Evolutionary conservation across 2,329 filamentous ascomycete genomes (phyloP).

Genomic region (Pseudogymnoascus sp.): DNA sequence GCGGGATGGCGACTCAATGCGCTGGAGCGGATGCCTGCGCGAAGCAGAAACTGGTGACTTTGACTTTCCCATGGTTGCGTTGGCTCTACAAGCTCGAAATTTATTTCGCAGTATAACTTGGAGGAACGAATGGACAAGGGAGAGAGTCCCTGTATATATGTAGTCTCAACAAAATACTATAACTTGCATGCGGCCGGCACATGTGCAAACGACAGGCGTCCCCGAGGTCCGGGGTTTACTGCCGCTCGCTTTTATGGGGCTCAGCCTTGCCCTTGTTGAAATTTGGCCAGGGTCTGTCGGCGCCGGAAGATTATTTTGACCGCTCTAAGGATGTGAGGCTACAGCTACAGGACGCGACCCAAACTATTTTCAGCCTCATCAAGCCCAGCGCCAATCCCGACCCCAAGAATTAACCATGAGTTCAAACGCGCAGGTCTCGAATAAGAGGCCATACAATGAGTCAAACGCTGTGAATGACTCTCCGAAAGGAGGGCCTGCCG

Average conservation of each 20-base stretch:
- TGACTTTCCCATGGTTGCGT: conserved; percentile 16
- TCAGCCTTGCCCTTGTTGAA: neutral
- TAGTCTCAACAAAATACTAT: neutral
- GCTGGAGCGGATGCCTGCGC: conserved; percentile 53
- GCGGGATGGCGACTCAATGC: conserved; percentile 57
- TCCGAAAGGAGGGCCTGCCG: neutral
- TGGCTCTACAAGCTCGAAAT: neutral
- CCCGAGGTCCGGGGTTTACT: conserved; percentile 1
- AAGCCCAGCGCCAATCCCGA: neutral
- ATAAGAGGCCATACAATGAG: conserved; percentile 3
- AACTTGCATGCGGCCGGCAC: neutral
- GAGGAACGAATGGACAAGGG: neutral
- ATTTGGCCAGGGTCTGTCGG: neutral
- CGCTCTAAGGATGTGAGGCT: neutral
- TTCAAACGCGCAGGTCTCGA: neutral
- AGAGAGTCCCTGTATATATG: neutral
- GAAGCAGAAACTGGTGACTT: conserved; percentile 11
- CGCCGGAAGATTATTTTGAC: neutral
- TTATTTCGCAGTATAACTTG: neutral
- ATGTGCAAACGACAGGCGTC: conserved; percentile 1
- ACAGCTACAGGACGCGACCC: neutral
- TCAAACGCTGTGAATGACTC: conserved; percentile 1
- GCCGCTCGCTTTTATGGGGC: neutral
- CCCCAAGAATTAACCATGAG: neutral
- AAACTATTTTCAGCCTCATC: conserved; percentile 7